Evolutionary conservation across 2,329 filamentous ascomycete genomes (phyloP), one percentile per base, ranked within the genome.

Genomic region (Tympanopsis confertula): DNA sequence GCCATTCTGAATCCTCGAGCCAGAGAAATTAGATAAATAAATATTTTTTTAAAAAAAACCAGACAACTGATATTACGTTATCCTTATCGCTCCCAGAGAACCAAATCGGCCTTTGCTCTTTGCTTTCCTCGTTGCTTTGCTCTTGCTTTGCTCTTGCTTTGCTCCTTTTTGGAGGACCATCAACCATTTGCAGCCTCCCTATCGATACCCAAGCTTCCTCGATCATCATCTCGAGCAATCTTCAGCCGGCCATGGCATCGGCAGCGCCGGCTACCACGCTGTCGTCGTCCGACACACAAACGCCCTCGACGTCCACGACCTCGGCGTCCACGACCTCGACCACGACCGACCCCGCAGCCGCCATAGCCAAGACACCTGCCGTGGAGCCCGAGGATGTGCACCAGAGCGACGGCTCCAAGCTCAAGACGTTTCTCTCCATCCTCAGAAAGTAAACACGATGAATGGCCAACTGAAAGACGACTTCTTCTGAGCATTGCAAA

Each of bases 371-470:
- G 17, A 52, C 53, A 44, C 68, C 69, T n/a, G n/a, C 10, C n/a
- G 10, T 29, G 29, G 32, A 35, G 13, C 37, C 53, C 28, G 51
- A 56, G 20, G 74, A 78, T 52, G 76, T 78, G 58, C 58, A 65
- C 13, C 68, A 71, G 46, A 87, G 85, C 63, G 88, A 96, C 41
- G 78, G 76, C 47, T 89, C 84, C 47, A 94, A 94, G 69, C 67
- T 96, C 52, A 83, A 78, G 62, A 93, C 86, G 1, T 94, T 96
- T 53, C 60, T 95, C 43, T 76, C 79, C 38, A 94, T 95, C 48
- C 63, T 96, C 53, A 81, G 82, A 62, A 94, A 84, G 86, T 94
- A 71, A 65, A 78, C 30, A 22, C 22, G 30, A 12, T 20, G 14
- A 10, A 15, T 20, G 17, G 20, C 17, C 26, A 38, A 12, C 17